A percentile compares a stretch with the other conserved stretches of the same genome.
phyloP scores from a whole-genome alignment of 1,284 basidiomycete genomes.

The Boletus albobrunnescens region DNA sequence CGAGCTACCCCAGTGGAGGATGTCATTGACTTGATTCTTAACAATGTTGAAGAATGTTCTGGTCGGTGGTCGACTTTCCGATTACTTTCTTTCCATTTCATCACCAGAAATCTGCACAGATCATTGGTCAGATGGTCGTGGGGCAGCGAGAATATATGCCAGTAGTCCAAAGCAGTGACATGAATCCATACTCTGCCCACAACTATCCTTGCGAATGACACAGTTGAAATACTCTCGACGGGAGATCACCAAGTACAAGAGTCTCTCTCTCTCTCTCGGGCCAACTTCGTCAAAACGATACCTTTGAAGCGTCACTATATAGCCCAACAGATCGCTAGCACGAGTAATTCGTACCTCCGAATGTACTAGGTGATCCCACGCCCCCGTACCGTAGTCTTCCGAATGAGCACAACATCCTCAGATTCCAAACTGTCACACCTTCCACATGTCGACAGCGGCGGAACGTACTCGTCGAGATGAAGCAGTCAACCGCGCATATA shows the following conservation, averaged over 20 bases:
- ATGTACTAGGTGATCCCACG: neutral
- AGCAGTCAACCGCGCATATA: constrained; percentile 52
- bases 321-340: neutral
- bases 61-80: constrained; percentile 25
- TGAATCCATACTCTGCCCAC: neutral
- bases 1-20: neutral
- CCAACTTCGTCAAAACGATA: neutral
- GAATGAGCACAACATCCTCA: neutral
- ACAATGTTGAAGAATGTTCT: neutral
- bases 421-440: neutral
- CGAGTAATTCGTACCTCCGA: neutral
- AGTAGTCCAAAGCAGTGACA: neutral
- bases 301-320: neutral
- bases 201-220: neutral
- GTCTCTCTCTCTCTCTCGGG: neutral
- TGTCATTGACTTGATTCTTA: constrained; percentile 12
- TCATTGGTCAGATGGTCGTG: neutral
- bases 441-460: constrained; percentile 35
- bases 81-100: constrained; percentile 10
- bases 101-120: neutral
- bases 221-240: neutral
- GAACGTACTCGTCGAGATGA: constrained; percentile 45
- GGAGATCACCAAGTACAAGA: neutral
- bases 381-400: neutral
- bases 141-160: neutral